phyloP scores from a whole-genome alignment of 352 stramenopile genomes.

The Globisporangium megalacanthum region DNA sequence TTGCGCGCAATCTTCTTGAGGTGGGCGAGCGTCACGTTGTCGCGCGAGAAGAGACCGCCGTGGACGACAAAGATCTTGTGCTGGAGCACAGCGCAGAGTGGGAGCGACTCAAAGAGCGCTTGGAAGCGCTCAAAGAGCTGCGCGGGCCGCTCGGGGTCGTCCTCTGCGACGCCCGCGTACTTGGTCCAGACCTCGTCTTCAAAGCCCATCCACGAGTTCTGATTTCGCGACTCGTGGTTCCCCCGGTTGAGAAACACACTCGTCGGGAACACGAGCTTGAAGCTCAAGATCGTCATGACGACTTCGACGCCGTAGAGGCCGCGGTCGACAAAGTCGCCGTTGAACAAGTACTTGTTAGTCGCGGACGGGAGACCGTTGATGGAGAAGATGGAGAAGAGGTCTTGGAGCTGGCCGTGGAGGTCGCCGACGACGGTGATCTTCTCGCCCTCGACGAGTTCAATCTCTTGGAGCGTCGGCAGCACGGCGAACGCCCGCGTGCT shows the following conservation, averaged over 20 bases:
- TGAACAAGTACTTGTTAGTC: slow-evolving; percentile 96
- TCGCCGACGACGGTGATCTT: slow-evolving; percentile 92
- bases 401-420: slow-evolving; percentile 92
- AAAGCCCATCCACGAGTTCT: slow-evolving; percentile 94
- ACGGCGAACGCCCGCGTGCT: slow-evolving; percentile 50
- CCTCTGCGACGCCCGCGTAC: slow-evolving; percentile 60
- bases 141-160: slow-evolving; percentile 45
- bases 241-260: slow-evolving; percentile 91
- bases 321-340: slow-evolving; percentile 95
- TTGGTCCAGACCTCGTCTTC: slow-evolving; percentile 86
- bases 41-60: slow-evolving; percentile 89
- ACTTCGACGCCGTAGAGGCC: slow-evolving; percentile 87
- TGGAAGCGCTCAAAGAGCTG: slow-evolving; percentile 69
- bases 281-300: slow-evolving; percentile 67
- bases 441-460: slow-evolving; percentile 73
- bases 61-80: slow-evolving; percentile 93
- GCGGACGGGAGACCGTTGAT: slow-evolving; percentile 86
- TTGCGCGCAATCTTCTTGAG: slow-evolving; percentile 89
- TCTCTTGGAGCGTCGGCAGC: slow-evolving; percentile 84
- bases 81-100: slow-evolving; percentile 88
- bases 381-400: slow-evolving; percentile 94
- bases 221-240: slow-evolving; percentile 94
- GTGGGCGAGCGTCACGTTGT: slow-evolving; percentile 89
- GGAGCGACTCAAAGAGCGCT: slow-evolving; percentile 82
- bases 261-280: slow-evolving; percentile 79